Conservation (phyloP, 2,329 filamentous ascomycete species). For the Aspergillus intermedius region DNA sequence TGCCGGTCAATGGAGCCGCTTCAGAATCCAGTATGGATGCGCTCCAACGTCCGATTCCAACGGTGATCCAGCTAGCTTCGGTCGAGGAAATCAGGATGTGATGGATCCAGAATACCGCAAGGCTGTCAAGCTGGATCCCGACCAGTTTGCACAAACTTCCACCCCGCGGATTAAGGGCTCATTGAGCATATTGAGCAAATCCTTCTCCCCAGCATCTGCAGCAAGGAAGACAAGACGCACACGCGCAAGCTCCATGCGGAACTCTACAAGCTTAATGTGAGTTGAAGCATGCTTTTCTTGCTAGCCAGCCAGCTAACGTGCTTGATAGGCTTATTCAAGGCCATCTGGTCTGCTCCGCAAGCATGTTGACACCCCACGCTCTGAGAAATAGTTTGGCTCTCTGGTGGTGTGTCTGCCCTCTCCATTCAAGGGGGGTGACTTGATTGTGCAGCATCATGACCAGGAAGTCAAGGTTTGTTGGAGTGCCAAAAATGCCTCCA, state of each 20-base stretch:
- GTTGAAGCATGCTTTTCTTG: neutral
- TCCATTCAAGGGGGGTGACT: slow-evolving; percentile 25
- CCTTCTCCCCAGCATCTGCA: slow-evolving; percentile 33
- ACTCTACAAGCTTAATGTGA: slow-evolving; percentile 53
- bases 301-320: neutral
- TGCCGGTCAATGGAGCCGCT: neutral
- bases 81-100: slow-evolving; percentile 40
- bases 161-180: slow-evolving; percentile 49
- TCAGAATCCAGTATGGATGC: neutral
- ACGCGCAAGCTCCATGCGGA: slow-evolving; percentile 42
- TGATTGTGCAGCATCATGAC: slow-evolving; percentile 29
- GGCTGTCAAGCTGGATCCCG: slow-evolving; percentile 46
- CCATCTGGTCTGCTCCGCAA: slow-evolving; percentile 47
- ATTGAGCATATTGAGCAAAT: slow-evolving; percentile 45
- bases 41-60: slow-evolving; percentile 22
- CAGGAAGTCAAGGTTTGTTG: slow-evolving; percentile 22
- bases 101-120: slow-evolving; percentile 49
- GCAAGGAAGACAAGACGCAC: slow-evolving; percentile 8
- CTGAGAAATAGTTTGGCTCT: slow-evolving; percentile 45
- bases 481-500: slow-evolving; percentile 12
- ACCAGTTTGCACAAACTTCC: slow-evolving; percentile 47
- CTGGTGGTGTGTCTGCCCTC: slow-evolving; percentile 48
- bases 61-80: slow-evolving; percentile 46
- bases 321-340: slow-evolving; percentile 43
- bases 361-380: slow-evolving; percentile 51